Conservation (phyloP, 73 alveolate genomes). For the Paramecium primaurelia region DNA sequence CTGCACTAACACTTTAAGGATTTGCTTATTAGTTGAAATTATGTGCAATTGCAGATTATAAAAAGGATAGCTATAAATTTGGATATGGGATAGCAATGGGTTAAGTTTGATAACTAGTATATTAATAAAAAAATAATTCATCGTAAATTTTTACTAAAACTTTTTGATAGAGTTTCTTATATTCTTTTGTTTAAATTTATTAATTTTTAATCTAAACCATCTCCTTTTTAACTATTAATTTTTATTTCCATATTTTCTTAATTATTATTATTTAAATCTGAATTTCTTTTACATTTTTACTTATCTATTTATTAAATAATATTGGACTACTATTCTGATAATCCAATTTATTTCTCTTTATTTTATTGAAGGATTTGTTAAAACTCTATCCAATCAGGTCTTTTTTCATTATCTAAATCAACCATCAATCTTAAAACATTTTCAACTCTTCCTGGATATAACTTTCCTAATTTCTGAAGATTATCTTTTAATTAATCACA, state of each 20-base stretch:
- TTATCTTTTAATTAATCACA: background rate
- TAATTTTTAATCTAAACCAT: background rate
- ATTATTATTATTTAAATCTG: background rate
- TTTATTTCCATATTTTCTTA: background rate
- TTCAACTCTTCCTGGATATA: background rate
- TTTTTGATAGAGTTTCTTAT: background rate
- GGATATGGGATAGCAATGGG: constrained; percentile 64
- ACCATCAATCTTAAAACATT: background rate
- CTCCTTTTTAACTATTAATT: background rate
- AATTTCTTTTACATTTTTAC: background rate
- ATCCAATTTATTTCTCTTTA: background rate
- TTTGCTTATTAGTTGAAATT: constrained; percentile 52
- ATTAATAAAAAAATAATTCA: background rate
- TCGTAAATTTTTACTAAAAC: background rate
- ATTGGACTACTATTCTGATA: background rate
- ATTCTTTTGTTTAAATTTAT: background rate
- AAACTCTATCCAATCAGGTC: constrained; percentile 37
- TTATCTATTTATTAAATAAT: background rate
- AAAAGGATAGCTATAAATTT: constrained; percentile 58
- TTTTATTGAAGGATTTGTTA: background rate
- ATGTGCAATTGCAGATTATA: constrained; percentile 62
- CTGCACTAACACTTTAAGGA: constrained; percentile 47
- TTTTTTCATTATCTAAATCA: background rate
- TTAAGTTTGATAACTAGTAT: constrained; percentile 30
- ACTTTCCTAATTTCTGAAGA: background rate